Evolutionary conservation across 306 rosid species (phyloP).

Genomic region (Alnus rubra): DNA sequence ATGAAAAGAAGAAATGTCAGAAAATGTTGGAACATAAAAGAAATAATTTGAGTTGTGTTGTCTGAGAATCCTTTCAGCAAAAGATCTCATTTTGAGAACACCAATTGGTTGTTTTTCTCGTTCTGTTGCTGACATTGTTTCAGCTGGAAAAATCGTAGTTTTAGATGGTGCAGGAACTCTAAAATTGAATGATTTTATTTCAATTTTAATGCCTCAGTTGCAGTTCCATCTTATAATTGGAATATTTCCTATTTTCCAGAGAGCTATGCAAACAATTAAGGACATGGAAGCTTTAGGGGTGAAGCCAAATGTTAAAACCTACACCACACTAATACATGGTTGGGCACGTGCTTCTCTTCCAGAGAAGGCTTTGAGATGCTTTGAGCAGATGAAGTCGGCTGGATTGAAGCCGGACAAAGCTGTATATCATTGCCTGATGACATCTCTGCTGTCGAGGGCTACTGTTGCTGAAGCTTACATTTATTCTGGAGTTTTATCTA

Average conservation of each 20-base stretch:
- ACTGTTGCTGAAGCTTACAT: slow-evolving; percentile 69
- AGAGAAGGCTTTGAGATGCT: slow-evolving; percentile 85
- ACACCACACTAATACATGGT: slow-evolving; percentile 81
- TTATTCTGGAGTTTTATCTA: slow-evolving; percentile 60
- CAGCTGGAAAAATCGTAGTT: slow-evolving; percentile 6
- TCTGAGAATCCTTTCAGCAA: background rate
- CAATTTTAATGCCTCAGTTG: slow-evolving; percentile 5
- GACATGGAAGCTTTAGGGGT: slow-evolving; percentile 81
- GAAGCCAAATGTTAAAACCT: slow-evolving; percentile 88
- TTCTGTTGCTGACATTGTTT: slow-evolving; percentile 2
- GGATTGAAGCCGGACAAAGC: slow-evolving; percentile 92
- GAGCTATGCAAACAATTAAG: slow-evolving; percentile 63
- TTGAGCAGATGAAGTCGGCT: slow-evolving; percentile 75
- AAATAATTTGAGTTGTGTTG: background rate
- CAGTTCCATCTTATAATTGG: slow-evolving; percentile 11
- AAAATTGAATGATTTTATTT: slow-evolving; percentile 5
- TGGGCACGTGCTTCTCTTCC: slow-evolving; percentile 98
- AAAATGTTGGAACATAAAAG: background rate
- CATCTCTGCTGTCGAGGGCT: slow-evolving; percentile 92
- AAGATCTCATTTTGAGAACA: background rate
- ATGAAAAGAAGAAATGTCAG: background rate
- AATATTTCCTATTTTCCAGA: slow-evolving; percentile 39
- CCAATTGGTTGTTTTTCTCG: background rate
- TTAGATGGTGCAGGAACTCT: background rate
- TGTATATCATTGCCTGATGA: slow-evolving; percentile 93